Conservation (phyloP, 2,329 filamentous ascomycete genomes). For the Beauveria sp. region DNA sequence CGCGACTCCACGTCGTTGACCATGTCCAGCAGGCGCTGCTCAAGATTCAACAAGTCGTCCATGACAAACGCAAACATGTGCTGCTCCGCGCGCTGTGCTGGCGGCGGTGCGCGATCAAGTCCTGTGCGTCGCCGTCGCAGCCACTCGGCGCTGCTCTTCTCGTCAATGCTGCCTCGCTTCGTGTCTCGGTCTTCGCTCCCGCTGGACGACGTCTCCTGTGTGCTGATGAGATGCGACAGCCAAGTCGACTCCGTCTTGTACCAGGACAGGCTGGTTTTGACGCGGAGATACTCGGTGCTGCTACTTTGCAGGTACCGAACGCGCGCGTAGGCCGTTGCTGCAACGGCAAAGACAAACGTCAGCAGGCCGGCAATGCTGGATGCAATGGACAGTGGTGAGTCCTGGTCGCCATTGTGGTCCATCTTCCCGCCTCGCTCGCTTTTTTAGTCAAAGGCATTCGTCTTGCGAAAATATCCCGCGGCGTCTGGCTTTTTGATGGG, state of each 20-base stretch:
- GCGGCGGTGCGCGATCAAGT: conserved; percentile 14
- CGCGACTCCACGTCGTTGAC: conserved; percentile 33
- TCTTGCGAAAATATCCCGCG: not conserved
- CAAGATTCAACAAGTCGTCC: conserved; percentile 36
- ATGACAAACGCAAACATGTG: conserved; percentile 41
- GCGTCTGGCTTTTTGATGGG: not conserved
- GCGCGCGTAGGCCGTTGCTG: conserved; percentile 34
- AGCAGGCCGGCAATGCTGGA: conserved; percentile 37
- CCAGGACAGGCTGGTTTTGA: conserved; percentile 39
- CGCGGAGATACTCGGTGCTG: conserved; percentile 38
- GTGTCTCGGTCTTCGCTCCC: conserved; percentile 16
- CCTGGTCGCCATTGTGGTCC: conserved; percentile 21
- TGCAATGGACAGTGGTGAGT: conserved; percentile 37
- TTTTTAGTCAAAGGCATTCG: not conserved
- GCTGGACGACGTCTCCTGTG: conserved; percentile 15
- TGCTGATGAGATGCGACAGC: conserved; percentile 33
- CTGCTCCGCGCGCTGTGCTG: conserved; percentile 24
- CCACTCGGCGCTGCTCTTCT: not conserved
- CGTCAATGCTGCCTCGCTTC: not conserved
- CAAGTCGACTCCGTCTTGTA: conserved; percentile 41
- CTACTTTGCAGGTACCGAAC: conserved; percentile 38
- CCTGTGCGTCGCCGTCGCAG: not conserved
- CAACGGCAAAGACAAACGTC: conserved; percentile 39
- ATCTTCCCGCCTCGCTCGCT: conserved; percentile 7
- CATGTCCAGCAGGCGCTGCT: conserved; percentile 36